Conservation (phyloP, 192 early-diverging fungal genomes). For the Umbelopsis ramanniana region DNA sequence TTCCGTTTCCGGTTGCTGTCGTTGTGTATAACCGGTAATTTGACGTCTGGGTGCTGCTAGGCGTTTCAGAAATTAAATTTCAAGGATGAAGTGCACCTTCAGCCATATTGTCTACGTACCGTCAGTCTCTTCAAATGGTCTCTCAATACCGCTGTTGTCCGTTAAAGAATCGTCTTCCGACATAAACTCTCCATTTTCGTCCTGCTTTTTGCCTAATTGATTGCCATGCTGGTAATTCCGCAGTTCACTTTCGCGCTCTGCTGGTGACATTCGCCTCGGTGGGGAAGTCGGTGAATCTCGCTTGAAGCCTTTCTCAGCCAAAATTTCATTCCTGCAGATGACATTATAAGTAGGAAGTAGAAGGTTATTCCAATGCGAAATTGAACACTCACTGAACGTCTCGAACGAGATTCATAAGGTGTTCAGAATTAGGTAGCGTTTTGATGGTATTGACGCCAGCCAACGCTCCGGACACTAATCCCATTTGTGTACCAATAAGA, state of each 20-base stretch:
- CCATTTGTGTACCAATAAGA: conserved; percentile 44
- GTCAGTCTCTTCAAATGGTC: conserved; percentile 2
- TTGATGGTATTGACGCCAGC: conserved; percentile 33
- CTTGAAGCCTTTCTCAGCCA: conserved; percentile 26
- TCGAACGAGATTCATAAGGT: conserved; percentile 33
- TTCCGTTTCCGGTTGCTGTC: background rate
- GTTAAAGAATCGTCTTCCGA: conserved; percentile 12
- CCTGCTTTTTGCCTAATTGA: background rate
- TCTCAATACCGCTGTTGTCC: conserved; percentile 7
- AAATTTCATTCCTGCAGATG: conserved; percentile 20
- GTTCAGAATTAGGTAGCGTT: conserved; percentile 32
- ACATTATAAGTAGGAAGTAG: background rate
- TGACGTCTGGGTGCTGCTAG: conserved; percentile 12
- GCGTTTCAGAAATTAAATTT: background rate
- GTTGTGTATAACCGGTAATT: background rate
- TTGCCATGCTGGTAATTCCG: background rate
- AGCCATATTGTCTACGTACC: background rate
- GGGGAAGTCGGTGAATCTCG: conserved; percentile 12
- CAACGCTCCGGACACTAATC: conserved; percentile 37
- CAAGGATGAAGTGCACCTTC: background rate
- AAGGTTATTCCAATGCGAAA: background rate
- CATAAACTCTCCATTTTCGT: conserved; percentile 10
- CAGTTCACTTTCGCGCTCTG: conserved; percentile 6
- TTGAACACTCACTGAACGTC: conserved; percentile 40
- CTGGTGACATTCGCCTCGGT: conserved; percentile 17